Conservation (phyloP, 192 early-diverging fungal genomes). For the Podila horticola region DNA sequence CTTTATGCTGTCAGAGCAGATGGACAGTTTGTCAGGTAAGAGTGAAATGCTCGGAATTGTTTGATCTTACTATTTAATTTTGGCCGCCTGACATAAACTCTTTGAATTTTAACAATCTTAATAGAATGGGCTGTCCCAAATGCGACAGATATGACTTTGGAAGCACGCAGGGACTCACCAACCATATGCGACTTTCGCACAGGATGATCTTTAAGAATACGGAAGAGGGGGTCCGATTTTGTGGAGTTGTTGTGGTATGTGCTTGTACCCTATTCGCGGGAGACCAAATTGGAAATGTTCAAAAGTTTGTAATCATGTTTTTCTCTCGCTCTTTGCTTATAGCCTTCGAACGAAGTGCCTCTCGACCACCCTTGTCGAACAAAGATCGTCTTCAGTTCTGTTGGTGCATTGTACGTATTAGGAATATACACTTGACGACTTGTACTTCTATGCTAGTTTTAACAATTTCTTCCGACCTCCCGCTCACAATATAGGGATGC, state of each 20-base stretch:
- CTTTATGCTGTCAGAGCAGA: conserved; percentile 47
- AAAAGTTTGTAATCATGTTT: neutral
- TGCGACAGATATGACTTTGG: conserved; percentile 83
- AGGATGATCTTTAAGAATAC: conserved; percentile 77
- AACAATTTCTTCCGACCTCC: conserved; percentile 8
- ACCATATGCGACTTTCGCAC: conserved; percentile 84
- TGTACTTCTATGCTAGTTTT: conserved; percentile 13
- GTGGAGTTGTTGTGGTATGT: conserved; percentile 71
- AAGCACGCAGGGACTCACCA: conserved; percentile 88
- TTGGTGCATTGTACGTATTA: conserved; percentile 12
- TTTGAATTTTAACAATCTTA: neutral
- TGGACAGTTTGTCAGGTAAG: conserved; percentile 48
- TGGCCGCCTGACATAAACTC: neutral
- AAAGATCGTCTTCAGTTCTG: conserved; percentile 41
- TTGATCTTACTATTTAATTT: neutral
- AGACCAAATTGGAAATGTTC: neutral
- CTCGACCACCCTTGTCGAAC: conserved; percentile 42
- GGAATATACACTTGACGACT: too few species aligned
- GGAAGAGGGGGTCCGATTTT: conserved; percentile 76
- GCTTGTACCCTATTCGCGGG: neutral
- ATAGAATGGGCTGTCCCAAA: conserved; percentile 78
- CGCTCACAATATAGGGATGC: conserved; percentile 32
- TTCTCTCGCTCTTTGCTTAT: neutral
- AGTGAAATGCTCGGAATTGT: neutral
- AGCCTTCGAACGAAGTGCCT: conserved; percentile 44